Evolutionary conservation across 2,329 filamentous ascomycete species (phyloP), one percentile per base, ranked within the genome.

Genomic region (Akanthomyces uredinophilus): DNA sequence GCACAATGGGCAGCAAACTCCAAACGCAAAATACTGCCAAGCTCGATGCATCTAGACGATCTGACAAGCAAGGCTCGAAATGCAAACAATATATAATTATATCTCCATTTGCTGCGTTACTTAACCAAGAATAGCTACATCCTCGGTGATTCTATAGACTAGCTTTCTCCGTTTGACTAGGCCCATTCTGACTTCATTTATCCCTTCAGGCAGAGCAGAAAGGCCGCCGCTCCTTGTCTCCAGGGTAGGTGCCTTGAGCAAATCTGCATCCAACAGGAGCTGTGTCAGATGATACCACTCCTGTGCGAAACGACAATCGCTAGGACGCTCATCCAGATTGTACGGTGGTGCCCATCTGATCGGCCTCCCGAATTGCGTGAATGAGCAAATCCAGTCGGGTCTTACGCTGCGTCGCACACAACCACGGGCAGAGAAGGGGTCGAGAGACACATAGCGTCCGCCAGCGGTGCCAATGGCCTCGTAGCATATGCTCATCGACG

Each of bases 401-500:
- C 37, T 32, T 2, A 52, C 18, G 50, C 50, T 52, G 32, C 50
- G 50, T 5, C 50, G 50, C 5, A 52, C n/a, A 35, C 50, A 52
- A 11, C 50, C 50, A 11, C 50, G 29, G 3, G 37, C 2, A 4
- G 50, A 32, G 11, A 52, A 52, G 5, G 50, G 50, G 10, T 54
- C 54, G 2, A 57, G 41, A 5, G 37, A 47, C 1, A 57, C 54
- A n/a, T 57, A 57, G 7, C 41, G 54, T 3, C 54, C 54, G 18
- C 54, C 54, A 10, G 41, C 27, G 6, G 10, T 16, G 7, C 41
- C 54, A 5, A 57, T 43, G 41, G 57, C 57, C 18, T 32, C 65
- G 54, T 67, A 68, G 29, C 58, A 60, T 6, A 67, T 32, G 22
- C 46, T 32, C 63, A 63, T 66, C 10, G 63, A 60, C 37, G 64